Evolutionary conservation across 2,329 filamentous ascomycete genomes (phyloP).

Genomic region (Tolypocladium endophyticum): DNA sequence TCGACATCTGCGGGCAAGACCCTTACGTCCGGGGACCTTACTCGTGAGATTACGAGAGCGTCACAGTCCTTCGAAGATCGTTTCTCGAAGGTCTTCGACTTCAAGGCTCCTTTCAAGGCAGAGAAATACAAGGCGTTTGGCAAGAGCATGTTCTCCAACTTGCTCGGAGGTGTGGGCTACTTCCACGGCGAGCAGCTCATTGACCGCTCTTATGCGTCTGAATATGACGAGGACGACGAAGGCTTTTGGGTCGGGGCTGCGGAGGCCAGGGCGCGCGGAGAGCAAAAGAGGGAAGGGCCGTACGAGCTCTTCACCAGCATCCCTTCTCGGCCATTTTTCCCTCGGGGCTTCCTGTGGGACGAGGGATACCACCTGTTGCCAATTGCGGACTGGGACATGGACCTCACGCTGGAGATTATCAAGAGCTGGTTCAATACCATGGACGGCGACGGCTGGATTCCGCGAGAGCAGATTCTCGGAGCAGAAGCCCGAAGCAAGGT

Average conservation of each 20-base stretch:
- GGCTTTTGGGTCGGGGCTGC: constrained; percentile 91
- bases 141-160: constrained; percentile 85
- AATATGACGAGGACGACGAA: constrained; percentile 92
- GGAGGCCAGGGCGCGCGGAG: constrained; percentile 59
- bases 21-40: constrained; percentile 52
- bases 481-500: constrained; percentile 90
- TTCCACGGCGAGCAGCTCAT: constrained; percentile 84
- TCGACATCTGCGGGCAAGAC: constrained; percentile 57
- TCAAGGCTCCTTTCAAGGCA: constrained; percentile 64
- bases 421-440: constrained; percentile 94
- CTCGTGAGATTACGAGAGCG: constrained; percentile 54
- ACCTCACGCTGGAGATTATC: constrained; percentile 76
- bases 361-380: constrained; percentile 93
- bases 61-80: constrained; percentile 62
- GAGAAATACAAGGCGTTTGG: constrained; percentile 69
- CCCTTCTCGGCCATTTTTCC: constrained; percentile 91
- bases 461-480: constrained; percentile 88
- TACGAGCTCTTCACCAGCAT: constrained; percentile 85
- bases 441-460: constrained; percentile 97
- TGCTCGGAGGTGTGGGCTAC: constrained; percentile 89
- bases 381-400: constrained; percentile 87
- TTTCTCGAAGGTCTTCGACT: constrained; percentile 56
- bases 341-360: constrained; percentile 93
- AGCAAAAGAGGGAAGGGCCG: constrained; percentile 66
- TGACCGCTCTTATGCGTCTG: constrained; percentile 81